phyloP scores from a whole-genome alignment of 2,329 filamentous ascomycete genomes.

The Sporothrix luriei region DNA sequence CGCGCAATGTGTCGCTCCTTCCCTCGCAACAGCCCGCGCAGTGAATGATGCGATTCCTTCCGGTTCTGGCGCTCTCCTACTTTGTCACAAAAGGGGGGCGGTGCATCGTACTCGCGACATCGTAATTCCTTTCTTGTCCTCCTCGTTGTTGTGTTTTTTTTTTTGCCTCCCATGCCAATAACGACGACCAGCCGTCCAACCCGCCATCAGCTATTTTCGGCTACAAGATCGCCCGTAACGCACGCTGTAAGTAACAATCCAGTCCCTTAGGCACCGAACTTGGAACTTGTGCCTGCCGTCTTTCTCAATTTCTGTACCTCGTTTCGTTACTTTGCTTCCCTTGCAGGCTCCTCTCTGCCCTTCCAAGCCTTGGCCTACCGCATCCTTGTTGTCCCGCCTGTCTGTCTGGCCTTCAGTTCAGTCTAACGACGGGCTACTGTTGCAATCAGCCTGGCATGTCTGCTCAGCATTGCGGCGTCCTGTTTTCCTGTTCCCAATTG shows the following conservation, averaged over 20 bases:
- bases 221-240: constrained; percentile 12
- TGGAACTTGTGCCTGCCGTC: constrained; percentile 3
- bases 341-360: background rate
- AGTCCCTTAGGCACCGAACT: background rate
- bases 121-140: background rate
- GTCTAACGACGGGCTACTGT: background rate
- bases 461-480: constrained; percentile 19
- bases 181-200: constrained; percentile 1
- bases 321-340: background rate
- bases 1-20: constrained; percentile 7
- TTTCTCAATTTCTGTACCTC: constrained; percentile 7
- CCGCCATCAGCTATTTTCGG: constrained; percentile 24
- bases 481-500: constrained; percentile 18
- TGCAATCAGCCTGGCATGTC: constrained; percentile 8
- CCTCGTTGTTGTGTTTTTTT: background rate
- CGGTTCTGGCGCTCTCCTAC: constrained; percentile 19
- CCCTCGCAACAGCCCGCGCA: background rate
- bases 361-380: background rate
- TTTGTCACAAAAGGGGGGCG: background rate
- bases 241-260: constrained; percentile 14
- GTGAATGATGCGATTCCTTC: constrained; percentile 24
- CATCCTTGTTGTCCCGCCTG: background rate
- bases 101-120: constrained; percentile 9
- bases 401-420: background rate
- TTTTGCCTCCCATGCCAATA: background rate